Evolutionary conservation across 345 rosid genomes (phyloP).

Genomic region (Brassica juncea): DNA sequence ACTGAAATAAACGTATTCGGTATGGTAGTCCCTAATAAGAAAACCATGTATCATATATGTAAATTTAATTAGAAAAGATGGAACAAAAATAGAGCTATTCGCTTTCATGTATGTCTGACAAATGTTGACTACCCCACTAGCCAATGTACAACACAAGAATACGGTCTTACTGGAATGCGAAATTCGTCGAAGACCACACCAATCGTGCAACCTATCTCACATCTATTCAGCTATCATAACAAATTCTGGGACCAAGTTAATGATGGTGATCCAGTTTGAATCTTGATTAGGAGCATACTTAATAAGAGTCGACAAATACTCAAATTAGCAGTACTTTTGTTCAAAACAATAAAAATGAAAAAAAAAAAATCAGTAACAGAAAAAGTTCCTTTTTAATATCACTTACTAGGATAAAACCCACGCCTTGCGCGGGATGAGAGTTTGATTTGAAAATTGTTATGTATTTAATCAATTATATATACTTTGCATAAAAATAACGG

Average conservation of each 20-base stretch:
- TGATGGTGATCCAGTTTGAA: not conserved
- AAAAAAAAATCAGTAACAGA: too few species aligned
- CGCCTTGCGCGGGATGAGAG: too few species aligned
- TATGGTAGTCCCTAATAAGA: not conserved
- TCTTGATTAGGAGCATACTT: not conserved
- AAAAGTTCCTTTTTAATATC: too few species aligned
- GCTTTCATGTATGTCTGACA: slow-evolving; percentile 16
- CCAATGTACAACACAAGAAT: slow-evolving; percentile 1
- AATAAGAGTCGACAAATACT: too few species aligned
- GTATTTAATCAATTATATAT: too few species aligned
- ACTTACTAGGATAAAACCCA: too few species aligned
- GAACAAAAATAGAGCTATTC: not conserved
- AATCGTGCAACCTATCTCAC: slow-evolving; percentile 19
- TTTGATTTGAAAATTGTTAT: too few species aligned
- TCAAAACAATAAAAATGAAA: too few species aligned
- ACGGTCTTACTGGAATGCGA: slow-evolving; percentile 3
- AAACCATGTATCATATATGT: too few species aligned
- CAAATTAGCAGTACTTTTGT: too few species aligned
- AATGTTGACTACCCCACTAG: slow-evolving; percentile 25
- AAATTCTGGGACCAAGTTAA: not conserved
- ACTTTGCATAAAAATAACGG: too few species aligned
- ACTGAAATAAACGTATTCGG: not conserved
- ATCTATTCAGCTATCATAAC: not conserved
- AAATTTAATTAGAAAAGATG: too few species aligned
- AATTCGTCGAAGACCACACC: slow-evolving; percentile 25